Conservation (phyloP, 208 protist genomes). For the Crithidia brevicula region DNA sequence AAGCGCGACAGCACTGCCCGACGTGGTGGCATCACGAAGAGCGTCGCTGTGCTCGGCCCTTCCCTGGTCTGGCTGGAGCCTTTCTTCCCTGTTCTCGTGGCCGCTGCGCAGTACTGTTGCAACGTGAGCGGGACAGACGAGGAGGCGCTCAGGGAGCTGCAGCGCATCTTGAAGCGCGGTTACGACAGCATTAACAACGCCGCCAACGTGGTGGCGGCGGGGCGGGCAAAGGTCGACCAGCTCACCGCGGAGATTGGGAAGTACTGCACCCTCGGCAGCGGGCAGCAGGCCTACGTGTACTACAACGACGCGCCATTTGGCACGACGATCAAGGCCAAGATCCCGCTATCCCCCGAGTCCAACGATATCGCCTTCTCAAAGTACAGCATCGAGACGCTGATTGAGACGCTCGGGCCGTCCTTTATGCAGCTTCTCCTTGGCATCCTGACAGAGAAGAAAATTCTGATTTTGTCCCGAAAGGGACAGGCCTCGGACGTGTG, state of each 20-base stretch:
- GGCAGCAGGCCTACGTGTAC: conserved; percentile 43
- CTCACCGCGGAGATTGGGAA: conserved; percentile 44
- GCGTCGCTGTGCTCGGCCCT: conserved; percentile 67
- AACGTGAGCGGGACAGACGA: conserved; percentile 59
- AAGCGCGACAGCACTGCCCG: conserved; percentile 60
- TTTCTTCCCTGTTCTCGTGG: conserved; percentile 72
- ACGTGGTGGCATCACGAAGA: conserved; percentile 84
- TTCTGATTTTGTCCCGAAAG: conserved; percentile 74
- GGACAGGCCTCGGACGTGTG: conserved; percentile 71
- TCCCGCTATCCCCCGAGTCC: conserved; percentile 54
- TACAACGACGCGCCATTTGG: conserved; percentile 56
- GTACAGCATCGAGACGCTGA: conserved; percentile 70
- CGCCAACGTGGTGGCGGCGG: conserved; percentile 21
- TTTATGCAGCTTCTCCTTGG: conserved; percentile 69
- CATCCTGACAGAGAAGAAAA: conserved; percentile 68
- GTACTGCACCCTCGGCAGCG: conserved; percentile 39
- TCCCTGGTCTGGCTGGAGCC: conserved; percentile 73
- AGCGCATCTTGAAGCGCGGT: conserved; percentile 56
- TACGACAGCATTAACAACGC: conserved; percentile 60
- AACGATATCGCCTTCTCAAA: conserved; percentile 55
- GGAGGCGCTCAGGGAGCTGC: conserved; percentile 52
- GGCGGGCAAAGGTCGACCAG: conserved; percentile 29
- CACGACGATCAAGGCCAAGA: conserved; percentile 41
- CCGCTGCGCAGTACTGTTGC: conserved; percentile 75
- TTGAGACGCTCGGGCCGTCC: conserved; percentile 53